Percentiles rank a stretch among this genome's conserved stretches.
Evolutionary conservation across 371 early-diverging fungal species (phyloP).

Genomic region (Choanephora cucurbitarum): DNA sequence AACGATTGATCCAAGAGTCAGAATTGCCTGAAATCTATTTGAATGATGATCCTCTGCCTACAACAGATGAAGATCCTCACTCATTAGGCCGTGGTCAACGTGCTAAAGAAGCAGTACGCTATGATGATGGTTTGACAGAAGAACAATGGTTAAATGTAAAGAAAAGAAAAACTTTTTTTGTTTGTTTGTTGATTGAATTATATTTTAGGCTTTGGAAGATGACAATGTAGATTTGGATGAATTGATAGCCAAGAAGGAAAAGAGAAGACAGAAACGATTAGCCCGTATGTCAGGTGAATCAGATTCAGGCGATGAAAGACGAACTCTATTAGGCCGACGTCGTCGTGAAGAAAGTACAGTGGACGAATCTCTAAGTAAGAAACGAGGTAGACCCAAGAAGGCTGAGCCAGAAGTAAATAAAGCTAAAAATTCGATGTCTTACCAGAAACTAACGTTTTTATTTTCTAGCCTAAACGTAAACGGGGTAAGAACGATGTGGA

Average conservation of each 20-base stretch:
- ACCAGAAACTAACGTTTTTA: background rate
- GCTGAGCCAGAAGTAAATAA: conserved; percentile 20
- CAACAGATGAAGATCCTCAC: conserved; percentile 46
- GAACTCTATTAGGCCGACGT: conserved; percentile 16
- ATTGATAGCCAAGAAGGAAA: conserved; percentile 41
- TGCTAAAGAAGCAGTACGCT: conserved; percentile 66
- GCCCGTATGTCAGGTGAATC: conserved; percentile 11
- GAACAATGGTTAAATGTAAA: conserved; percentile 86
- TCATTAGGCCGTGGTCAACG: conserved; percentile 67
- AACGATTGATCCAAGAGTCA: conserved; percentile 77
- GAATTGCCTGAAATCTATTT: conserved; percentile 86
- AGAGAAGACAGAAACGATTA: conserved; percentile 25
- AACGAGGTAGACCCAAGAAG: conserved; percentile 45
- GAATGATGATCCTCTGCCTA: conserved; percentile 56
- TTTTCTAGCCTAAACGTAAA: conserved; percentile 25
- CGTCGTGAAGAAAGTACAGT: conserved; percentile 15
- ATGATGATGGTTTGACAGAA: conserved; percentile 93
- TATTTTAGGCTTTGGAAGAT: conserved; percentile 63
- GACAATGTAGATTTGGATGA: conserved; percentile 67
- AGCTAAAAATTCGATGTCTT: background rate
- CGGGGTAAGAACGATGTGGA: conserved; percentile 22
- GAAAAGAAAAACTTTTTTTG: background rate
- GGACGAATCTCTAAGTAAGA: conserved; percentile 35
- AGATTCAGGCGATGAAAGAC: conserved; percentile 10
- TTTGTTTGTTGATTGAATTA: conserved; percentile 24